Conservation (phyloP, 2,329 filamentous ascomycete species). For the Cercospora sesami region DNA sequence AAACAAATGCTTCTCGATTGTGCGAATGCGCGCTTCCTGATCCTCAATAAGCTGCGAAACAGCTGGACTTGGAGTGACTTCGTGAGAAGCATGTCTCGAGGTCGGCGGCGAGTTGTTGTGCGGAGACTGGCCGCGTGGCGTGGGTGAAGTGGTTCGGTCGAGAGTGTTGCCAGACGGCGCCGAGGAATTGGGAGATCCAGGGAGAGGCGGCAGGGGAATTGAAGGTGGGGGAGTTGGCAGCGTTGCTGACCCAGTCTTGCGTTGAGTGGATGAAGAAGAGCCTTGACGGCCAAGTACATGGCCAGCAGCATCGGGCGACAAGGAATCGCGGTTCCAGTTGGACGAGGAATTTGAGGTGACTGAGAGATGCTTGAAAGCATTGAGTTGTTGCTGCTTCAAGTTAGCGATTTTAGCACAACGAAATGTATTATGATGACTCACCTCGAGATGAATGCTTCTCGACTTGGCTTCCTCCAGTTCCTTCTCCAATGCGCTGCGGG, state of each 20-base stretch:
- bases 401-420: neutral
- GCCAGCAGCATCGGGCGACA: constrained; percentile 46
- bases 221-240: constrained; percentile 91
- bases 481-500: constrained; percentile 49
- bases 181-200: constrained; percentile 57
- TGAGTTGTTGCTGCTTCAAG: constrained; percentile 63
- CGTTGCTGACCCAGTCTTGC: constrained; percentile 83
- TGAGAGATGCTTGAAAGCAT: constrained; percentile 37
- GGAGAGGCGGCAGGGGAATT: constrained; percentile 91
- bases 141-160: constrained; percentile 47
- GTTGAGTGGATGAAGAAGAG: constrained; percentile 67
- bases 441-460: constrained; percentile 75
- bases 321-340: constrained; percentile 46
- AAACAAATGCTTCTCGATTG: constrained; percentile 93
- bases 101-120: constrained; percentile 60
- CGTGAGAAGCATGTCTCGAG: constrained; percentile 67
- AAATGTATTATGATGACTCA: constrained; percentile 46
- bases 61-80: constrained; percentile 58
- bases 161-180: constrained; percentile 42
- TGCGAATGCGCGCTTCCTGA: constrained; percentile 89
- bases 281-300: constrained; percentile 55
- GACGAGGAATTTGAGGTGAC: constrained; percentile 35
- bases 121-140: constrained; percentile 63
- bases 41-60: constrained; percentile 85
- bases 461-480: constrained; percentile 77